Conservation (phyloP, 441 rosid genomes). For the Manihot esculenta region DNA sequence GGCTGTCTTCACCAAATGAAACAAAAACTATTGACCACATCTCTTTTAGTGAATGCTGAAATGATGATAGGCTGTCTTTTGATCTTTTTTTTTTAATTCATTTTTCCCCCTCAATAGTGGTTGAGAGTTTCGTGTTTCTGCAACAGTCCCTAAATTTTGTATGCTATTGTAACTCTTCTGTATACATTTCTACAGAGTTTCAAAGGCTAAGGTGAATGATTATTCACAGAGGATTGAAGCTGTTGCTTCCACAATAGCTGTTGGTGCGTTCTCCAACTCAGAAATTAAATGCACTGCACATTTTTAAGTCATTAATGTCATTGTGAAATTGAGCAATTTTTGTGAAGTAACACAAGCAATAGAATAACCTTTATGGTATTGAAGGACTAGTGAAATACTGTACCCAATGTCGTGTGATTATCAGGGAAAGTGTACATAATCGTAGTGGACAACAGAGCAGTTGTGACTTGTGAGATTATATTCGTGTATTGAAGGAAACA, state of each 20-base stretch:
- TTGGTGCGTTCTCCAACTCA: constrained; percentile 31
- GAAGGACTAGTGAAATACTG: not conserved
- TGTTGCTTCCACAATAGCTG: constrained; percentile 51
- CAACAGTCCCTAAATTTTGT: not conserved
- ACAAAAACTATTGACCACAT: not conserved
- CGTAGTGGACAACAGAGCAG: no score
- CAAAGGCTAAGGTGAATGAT: constrained; percentile 64
- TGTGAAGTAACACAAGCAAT: not conserved
- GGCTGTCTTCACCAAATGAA: not conserved
- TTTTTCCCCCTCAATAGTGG: not conserved
- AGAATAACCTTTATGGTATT: no score
- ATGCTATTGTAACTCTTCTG: constrained; percentile 8
- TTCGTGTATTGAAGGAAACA: no score
- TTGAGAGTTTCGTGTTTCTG: not conserved
- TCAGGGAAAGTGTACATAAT: no score
- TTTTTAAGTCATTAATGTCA: not conserved
- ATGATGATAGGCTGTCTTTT: not conserved
- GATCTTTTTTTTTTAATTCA: not conserved
- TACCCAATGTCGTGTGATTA: not conserved
- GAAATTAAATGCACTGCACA: not conserved
- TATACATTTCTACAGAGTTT: constrained; percentile 35
- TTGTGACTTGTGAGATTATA: no score
- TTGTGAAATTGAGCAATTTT: not conserved
- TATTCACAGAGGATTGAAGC: constrained; percentile 66
- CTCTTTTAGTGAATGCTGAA: not conserved